phyloP scores from a whole-genome alignment of 2,329 filamentous ascomycete genomes.

The Geosmithia flava region DNA sequence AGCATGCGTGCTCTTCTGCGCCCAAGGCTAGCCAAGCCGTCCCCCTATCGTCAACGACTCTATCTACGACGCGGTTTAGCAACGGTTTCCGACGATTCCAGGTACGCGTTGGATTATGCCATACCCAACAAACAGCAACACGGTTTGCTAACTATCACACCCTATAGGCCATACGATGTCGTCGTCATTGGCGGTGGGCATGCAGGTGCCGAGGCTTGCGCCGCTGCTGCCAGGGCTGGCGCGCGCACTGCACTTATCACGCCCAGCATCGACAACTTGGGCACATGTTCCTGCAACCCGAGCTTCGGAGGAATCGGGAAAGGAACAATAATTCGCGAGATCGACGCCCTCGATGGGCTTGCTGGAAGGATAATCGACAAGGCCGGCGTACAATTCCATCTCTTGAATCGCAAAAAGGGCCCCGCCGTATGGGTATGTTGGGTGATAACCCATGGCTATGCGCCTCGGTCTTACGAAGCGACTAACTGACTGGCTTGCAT shows the following conservation, averaged over 20 bases:
- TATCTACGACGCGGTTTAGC: slow-evolving; percentile 2
- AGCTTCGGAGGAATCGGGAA: slow-evolving; percentile 98
- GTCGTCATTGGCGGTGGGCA: slow-evolving; percentile 93
- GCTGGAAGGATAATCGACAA: slow-evolving; percentile 85
- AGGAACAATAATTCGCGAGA: slow-evolving; percentile 87
- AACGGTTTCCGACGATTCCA: slow-evolving; percentile 4
- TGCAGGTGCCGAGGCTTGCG: slow-evolving; percentile 86
- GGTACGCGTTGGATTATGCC: neutral
- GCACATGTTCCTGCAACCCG: slow-evolving; percentile 92
- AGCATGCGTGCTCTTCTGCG: slow-evolving; percentile 1
- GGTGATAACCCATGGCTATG: neutral
- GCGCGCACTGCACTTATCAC: slow-evolving; percentile 85
- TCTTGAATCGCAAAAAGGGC: slow-evolving; percentile 80
- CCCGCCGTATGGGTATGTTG: slow-evolving; percentile 72
- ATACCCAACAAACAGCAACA: neutral
- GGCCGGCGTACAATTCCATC: slow-evolving; percentile 84
- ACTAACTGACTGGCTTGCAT: neutral
- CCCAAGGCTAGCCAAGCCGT: neutral
- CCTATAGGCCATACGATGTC: slow-evolving; percentile 65
- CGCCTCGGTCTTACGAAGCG: neutral
- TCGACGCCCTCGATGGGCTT: slow-evolving; percentile 88
- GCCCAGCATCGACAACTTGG: slow-evolving; percentile 76
- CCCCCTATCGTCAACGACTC: neutral
- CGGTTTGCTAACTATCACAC: neutral
- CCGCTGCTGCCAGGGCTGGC: slow-evolving; percentile 78